phyloP scores from a whole-genome alignment of 306 rosid species.

The Trifolium fragiferum region DNA sequence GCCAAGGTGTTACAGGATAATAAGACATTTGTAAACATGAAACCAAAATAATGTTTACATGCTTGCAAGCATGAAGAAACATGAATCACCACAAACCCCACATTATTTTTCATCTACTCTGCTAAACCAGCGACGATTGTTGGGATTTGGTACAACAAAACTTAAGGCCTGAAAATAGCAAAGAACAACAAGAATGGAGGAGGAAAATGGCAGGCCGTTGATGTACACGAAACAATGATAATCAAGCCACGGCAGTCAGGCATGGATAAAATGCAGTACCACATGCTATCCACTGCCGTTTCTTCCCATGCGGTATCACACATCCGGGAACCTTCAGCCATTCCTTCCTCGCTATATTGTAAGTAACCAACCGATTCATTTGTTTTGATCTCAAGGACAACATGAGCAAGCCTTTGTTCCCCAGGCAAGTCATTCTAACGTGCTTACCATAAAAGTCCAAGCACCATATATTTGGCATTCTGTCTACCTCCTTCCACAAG shows the following conservation, averaged over 20 bases:
- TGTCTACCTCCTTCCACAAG: conserved; percentile 99
- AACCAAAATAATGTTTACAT: conserved; percentile 41
- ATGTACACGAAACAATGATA: conserved; percentile 45
- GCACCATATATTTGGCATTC: conserved; percentile 95
- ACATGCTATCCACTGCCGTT: conserved; percentile 69
- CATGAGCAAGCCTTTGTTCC: conserved; percentile 93
- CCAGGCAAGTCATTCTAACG: conserved; percentile 91
- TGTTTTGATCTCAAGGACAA: conserved; percentile 75
- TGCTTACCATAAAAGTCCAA: conserved; percentile 97
- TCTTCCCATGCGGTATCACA: conserved; percentile 63
- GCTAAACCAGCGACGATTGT: conserved; percentile 42
- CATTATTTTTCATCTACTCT: conserved; percentile 45
- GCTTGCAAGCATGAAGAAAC: conserved; percentile 44
- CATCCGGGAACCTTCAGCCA: conserved; percentile 82
- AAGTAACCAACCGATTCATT: conserved; percentile 73
- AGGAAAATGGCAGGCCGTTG: conserved; percentile 30
- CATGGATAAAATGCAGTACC: conserved; percentile 87
- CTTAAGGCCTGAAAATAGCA: conserved; percentile 38
- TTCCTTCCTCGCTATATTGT: conserved; percentile 66
- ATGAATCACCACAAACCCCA: conserved; percentile 40
- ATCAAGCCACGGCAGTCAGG: conserved; percentile 71
- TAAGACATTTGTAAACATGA: conserved; percentile 35
- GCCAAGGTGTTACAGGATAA: conserved; percentile 34
- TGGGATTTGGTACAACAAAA: conserved; percentile 37
- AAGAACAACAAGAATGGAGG: conserved; percentile 27